Evolutionary conservation across 2,329 filamentous ascomycete species (phyloP).

Genomic region (Phaeophleospora eucalypticola): DNA sequence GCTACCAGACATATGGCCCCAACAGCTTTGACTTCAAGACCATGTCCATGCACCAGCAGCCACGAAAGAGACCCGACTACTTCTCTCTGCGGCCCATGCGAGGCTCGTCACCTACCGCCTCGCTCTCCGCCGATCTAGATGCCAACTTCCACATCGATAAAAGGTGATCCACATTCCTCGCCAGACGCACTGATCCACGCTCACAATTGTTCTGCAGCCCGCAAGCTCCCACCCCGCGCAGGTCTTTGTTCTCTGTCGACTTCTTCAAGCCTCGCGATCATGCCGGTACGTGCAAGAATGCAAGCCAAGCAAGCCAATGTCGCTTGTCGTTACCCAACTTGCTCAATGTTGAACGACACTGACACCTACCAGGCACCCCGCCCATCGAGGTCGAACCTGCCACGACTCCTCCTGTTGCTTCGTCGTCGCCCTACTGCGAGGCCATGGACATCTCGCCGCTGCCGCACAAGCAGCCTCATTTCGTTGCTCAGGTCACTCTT

Average conservation of each 20-base stretch:
- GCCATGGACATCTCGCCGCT: slow-evolving; percentile 92
- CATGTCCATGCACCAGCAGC: slow-evolving; percentile 67
- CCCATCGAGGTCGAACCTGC: slow-evolving; percentile 59
- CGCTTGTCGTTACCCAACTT: slow-evolving; percentile 19
- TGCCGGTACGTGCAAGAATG: slow-evolving; percentile 29
- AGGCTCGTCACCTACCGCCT: slow-evolving; percentile 88
- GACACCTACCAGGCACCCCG: slow-evolving; percentile 35
- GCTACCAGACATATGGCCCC: slow-evolving; percentile 55
- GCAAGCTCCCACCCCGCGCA: slow-evolving; percentile 74
- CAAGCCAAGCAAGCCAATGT: slow-evolving; percentile 4
- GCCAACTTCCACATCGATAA: slow-evolving; percentile 96
- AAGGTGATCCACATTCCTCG: slow-evolving; percentile 61
- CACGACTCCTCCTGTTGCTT: slow-evolving; percentile 73
- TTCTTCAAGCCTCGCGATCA: slow-evolving; percentile 52
- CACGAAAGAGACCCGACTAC: slow-evolving; percentile 68
- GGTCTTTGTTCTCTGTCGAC: slow-evolving; percentile 76
- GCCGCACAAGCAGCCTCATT: slow-evolving; percentile 72
- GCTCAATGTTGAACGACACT: slow-evolving; percentile 33
- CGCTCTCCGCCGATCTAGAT: slow-evolving; percentile 86
- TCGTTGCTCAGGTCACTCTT: slow-evolving; percentile 58
- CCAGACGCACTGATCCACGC: slow-evolving; percentile 24
- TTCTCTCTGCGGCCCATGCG: slow-evolving; percentile 70
- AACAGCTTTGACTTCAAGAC: slow-evolving; percentile 73
- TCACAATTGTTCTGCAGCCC: slow-evolving; percentile 58
- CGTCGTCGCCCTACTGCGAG: slow-evolving; percentile 78